Base-by-base conservation (phyloP, 2,329 filamentous ascomycete species). In the Lecanicillium sp. region DNA sequence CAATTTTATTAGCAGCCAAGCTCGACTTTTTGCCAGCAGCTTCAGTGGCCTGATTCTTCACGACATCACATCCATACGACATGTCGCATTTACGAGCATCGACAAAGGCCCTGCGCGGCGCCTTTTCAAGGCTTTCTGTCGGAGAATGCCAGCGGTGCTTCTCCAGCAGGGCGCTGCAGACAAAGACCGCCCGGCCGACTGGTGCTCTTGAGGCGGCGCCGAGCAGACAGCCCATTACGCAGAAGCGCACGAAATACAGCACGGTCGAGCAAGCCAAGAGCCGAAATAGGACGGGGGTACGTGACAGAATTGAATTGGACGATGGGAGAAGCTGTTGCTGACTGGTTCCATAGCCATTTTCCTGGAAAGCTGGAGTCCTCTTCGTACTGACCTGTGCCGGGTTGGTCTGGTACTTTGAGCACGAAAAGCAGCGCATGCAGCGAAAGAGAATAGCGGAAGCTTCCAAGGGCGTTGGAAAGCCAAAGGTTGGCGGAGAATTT, bases 401-500 rank as follows among this genome's bases (percentile, higher is more conserved):
- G 19, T 71, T 98, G 53, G 80, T 88, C 44, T 77, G 85, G 63
- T 98, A 96, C 60, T 96, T 98, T 63, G 86, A 89, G 54, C 78
- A 80, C 52, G 92, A 98, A 63, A 96, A 96, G 70, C 78, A 78
- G 51, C 82, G 92, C 54, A 82, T 98, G 78, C 81, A 92, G 57
- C 78, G 89, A 46, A 85, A 89, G 67, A 76, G 88, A 41, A 78
- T 95, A 50, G 88, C 88, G 7, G 89, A 96, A 57, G 84, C 90
- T 51, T 84, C 83, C 48, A 98, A 98, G 67, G 89, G 90, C 9
- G 81, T 95, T 5, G 92, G 92, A 1, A 82, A 78, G 57, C 92
- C 92, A 25, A 94, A 94, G 68, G 89, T 98, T 38, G 92, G 92
- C 40, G 92, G 92, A 0, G 70, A 80, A 1, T 96, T 98, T 59